Evolutionary conservation across 2,329 filamentous ascomycete genomes (phyloP), one percentile per base, ranked within the genome.

Genomic region (Malbranchea zuffiana): DNA sequence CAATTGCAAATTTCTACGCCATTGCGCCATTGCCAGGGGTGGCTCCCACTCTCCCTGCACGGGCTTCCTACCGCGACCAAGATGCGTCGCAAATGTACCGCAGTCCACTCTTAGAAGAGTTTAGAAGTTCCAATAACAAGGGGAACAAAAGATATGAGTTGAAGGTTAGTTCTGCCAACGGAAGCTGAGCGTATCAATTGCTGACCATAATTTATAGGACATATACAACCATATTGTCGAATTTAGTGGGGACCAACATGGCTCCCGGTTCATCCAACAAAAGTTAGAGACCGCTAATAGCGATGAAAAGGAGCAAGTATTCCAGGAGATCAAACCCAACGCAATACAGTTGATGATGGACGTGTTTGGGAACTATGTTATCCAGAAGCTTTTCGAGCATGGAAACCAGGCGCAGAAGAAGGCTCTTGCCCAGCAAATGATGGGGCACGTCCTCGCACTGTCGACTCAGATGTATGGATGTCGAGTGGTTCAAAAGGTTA

Each of bases 301-400:
- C 51, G 90, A 96, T 43, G 88, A 95, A 54, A 96, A 95, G 61
- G 84, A 93, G 20, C 78, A 79, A 39, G 74, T 96, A 1, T 96
- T 95, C 65, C 69, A 72, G 1, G 90, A 96, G 58, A 85, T 98
- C 30, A 74, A 82, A 49, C 74, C 78, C 1, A 90, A 98, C 47
- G 77, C 81, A 1, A 61, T 93, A 19, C 85, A 88, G 52, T 66
- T 98, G 32, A 95, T 94, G 85, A 88, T 80, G 30, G 90, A 96
- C 56, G 80, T 96, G 0, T 98, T 95, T 54, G 90, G 90, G 37
- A 98, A 98, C 59, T 98, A 96, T 54, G 90, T 98, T 23, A 87
- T 96, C 25, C 90, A 98, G 54, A 96, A 95, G 57, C 79, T 96
- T 55, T 95, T 96, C 44, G 88, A 96, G 56, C 85, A 96, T 56